These are phyloP conservation scores for Kodamaea laetipori DNA, from an alignment of 805 yeast species.

Conservation along the genomic window DNA sequence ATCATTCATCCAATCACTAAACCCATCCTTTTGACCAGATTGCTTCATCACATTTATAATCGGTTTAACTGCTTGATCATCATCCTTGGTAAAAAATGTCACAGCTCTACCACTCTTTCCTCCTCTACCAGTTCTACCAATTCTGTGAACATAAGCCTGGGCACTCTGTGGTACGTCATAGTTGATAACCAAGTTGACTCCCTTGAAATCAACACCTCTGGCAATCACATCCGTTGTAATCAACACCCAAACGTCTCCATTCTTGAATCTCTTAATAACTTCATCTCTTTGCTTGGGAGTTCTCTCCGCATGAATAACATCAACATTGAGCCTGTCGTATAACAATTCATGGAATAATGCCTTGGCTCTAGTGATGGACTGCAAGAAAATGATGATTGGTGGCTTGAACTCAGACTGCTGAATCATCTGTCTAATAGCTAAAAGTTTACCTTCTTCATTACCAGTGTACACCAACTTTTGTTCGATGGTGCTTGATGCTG, in stretches of 20 bases:
- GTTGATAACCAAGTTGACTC: slow-evolving; percentile 90
- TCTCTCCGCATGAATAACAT: slow-evolving; percentile 93
- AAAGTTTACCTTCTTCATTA: slow-evolving; percentile 89
- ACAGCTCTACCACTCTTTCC: slow-evolving; percentile 85
- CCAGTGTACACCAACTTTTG: slow-evolving; percentile 88
- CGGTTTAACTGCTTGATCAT: slow-evolving; percentile 70
- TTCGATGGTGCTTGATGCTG: slow-evolving; percentile 81
- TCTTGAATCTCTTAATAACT: slow-evolving; percentile 79
- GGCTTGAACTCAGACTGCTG: slow-evolving; percentile 85
- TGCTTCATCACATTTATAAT: slow-evolving; percentile 94
- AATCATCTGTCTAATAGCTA: slow-evolving; percentile 88
- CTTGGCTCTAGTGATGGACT: slow-evolving; percentile 90
- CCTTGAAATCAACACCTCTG: slow-evolving; percentile 96
- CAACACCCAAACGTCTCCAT: slow-evolving; percentile 93
- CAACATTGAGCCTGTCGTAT: slow-evolving; percentile 90
- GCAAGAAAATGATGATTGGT: slow-evolving; percentile 89
- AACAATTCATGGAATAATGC: slow-evolving; percentile 91
- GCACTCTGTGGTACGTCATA: slow-evolving; percentile 95
- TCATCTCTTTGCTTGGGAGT: slow-evolving; percentile 85
- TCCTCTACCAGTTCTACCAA: slow-evolving; percentile 98
- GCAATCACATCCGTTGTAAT: slow-evolving; percentile 96
- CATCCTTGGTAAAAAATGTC: slow-evolving; percentile 92
- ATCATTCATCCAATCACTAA: slow-evolving; percentile 80
- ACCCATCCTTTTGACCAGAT: slow-evolving; percentile 67
- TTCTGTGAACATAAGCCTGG: slow-evolving; percentile 94